These are phyloP conservation scores for Ensete glaucum DNA, from an alignment of 176 grass and related monocot species.

Conservation along the genomic window DNA sequence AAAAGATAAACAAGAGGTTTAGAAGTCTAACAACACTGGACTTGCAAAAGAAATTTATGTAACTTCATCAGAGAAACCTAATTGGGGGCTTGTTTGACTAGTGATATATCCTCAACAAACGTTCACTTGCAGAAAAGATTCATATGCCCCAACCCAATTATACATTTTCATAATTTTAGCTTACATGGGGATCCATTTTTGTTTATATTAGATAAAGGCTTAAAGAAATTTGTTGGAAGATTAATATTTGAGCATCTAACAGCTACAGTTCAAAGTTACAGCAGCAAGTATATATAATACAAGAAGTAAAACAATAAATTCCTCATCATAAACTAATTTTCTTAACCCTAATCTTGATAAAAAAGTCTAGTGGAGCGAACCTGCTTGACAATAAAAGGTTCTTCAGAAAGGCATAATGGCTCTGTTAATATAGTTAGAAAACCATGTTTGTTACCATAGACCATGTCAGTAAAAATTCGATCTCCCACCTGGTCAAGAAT, in stretches of 20 bases:
- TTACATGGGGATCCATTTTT: no score
- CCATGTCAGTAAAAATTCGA: slow-evolving; percentile 85
- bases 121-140: not conserved
- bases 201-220: not conserved
- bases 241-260: not conserved
- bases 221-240: not conserved
- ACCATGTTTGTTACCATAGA: slow-evolving; percentile 82
- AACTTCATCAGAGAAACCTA: not conserved
- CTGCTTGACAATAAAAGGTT: slow-evolving; percentile 76
- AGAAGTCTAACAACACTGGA: not conserved
- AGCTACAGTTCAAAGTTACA: not conserved
- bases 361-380: slow-evolving; percentile 16
- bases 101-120: not conserved
- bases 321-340: not conserved
- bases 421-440: slow-evolving; percentile 85
- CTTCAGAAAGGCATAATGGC: slow-evolving; percentile 46
- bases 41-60: not conserved
- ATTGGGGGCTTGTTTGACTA: not conserved
- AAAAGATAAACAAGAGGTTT: not conserved
- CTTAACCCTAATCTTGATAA: slow-evolving; percentile 1
- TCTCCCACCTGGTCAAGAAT: slow-evolving; percentile 63
- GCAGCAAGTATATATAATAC: not conserved
- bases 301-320: not conserved
- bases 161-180: not conserved
- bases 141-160: not conserved